Evolutionary conservation across 2,329 filamentous ascomycete species (phyloP).

Genomic region (Drechslerella dactyloides): DNA sequence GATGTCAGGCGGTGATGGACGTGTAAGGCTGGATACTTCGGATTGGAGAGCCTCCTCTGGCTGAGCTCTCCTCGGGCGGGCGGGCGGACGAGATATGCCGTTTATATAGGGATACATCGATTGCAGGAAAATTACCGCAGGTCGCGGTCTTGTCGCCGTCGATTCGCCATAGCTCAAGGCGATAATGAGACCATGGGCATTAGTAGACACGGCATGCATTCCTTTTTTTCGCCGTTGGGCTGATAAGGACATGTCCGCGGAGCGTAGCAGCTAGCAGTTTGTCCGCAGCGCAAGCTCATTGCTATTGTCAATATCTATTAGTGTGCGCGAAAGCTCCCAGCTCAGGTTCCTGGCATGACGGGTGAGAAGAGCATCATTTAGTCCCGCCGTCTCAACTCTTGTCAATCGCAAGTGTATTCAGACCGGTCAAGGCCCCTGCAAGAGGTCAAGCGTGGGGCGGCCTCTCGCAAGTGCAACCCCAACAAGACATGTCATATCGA

Average conservation of each 20-base stretch:
- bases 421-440: constrained; percentile 10
- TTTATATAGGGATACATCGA: constrained; percentile 45
- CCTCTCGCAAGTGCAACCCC: constrained; percentile 13
- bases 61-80: constrained; percentile 10
- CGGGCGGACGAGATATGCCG: constrained; percentile 41
- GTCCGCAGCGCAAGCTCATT: neutral
- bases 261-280: neutral
- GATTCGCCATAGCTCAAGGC: neutral
- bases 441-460: constrained; percentile 38
- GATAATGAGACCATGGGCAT: neutral
- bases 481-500: constrained; percentile 14
- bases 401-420: constrained; percentile 12
- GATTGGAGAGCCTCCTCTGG: constrained; percentile 21
- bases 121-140: constrained; percentile 22
- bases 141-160: constrained; percentile 7
- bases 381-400: neutral
- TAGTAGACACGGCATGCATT: constrained; percentile 23
- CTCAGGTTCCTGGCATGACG: constrained; percentile 11
- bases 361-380: neutral
- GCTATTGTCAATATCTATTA: constrained; percentile 50
- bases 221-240: constrained; percentile 33
- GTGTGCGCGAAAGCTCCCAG: constrained; percentile 26
- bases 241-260: constrained; percentile 10
- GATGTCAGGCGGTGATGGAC: no score
- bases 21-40: neutral